A percentile compares a stretch with the other conserved stretches of the same genome.
These are phyloP conservation scores for Cantharellus cinnabarinus DNA, from an alignment of 768 basidiomycete genomes.

Conservation along the genomic window DNA sequence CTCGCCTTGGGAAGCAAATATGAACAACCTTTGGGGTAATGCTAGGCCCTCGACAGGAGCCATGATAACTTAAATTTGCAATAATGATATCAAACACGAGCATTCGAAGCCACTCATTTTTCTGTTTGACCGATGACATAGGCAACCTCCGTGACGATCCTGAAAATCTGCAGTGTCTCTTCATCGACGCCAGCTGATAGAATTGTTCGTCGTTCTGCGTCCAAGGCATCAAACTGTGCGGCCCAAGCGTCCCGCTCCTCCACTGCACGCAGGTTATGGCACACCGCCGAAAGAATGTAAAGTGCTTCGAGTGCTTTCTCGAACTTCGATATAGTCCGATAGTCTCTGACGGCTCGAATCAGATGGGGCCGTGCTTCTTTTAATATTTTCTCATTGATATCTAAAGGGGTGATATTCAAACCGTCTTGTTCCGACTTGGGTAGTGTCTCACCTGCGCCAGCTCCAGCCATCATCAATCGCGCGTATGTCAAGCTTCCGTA, in stretches of 20 bases:
- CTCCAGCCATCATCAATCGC: conserved; percentile 46
- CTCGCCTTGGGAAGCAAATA: conserved; percentile 28
- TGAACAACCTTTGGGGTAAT: not conserved
- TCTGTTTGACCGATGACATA: not conserved
- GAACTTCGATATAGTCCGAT: conserved; percentile 34
- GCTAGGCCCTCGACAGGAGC: too few species aligned
- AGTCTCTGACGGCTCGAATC: conserved; percentile 44
- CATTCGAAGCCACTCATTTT: not conserved
- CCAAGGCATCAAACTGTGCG: conserved; percentile 6
- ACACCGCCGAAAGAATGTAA: conserved; percentile 48
- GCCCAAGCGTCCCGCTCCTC: conserved; percentile 8
- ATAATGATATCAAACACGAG: not conserved
- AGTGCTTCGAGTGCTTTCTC: conserved; percentile 44
- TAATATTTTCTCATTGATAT: conserved; percentile 1
- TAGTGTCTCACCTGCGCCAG: conserved; percentile 20
- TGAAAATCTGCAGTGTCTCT: conserved; percentile 34
- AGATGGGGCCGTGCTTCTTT: conserved; percentile 29
- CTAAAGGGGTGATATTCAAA: not conserved
- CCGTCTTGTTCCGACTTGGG: too few species aligned
- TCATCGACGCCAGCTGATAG: conserved; percentile 11
- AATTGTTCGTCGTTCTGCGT: conserved; percentile 3
- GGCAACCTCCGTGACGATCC: conserved; percentile 35
- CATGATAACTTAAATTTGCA: not conserved
- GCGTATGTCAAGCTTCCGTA: conserved; percentile 54
- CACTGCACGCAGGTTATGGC: conserved; percentile 38